phyloP scores from a whole-genome alignment of 805 yeast species.

The Pachysolen tannophilus region DNA sequence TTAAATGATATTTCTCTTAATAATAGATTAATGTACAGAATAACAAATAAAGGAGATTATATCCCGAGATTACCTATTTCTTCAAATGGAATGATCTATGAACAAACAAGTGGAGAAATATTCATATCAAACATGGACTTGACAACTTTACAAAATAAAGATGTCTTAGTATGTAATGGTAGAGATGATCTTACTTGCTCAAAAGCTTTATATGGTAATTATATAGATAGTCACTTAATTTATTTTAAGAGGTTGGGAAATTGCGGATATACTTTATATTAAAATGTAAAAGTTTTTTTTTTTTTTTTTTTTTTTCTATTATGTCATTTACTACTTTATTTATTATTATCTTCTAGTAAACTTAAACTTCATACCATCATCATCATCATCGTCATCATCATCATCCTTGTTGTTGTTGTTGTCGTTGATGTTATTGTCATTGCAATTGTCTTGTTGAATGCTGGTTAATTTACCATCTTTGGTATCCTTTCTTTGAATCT shows the following conservation, averaged over 20 bases:
- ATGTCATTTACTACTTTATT: neutral
- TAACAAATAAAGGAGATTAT: slow-evolving; percentile 22
- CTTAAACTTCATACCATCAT: slow-evolving; percentile 21
- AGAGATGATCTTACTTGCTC: slow-evolving; percentile 9
- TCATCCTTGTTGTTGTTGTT: neutral
- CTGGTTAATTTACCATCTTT: neutral
- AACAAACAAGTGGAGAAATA: slow-evolving; percentile 16
- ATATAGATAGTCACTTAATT: slow-evolving; percentile 10
- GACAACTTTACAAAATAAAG: slow-evolving; percentile 3
- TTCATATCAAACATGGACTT: slow-evolving; percentile 14
- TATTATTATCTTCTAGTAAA: slow-evolving; percentile 15
- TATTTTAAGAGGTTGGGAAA: slow-evolving; percentile 12
- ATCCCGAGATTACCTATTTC: slow-evolving; percentile 15
- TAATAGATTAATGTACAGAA: slow-evolving; percentile 15
- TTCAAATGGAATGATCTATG: slow-evolving; percentile 9
- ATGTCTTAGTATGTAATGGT: slow-evolving; percentile 10
- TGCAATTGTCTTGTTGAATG: neutral
- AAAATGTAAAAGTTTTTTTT: neutral
- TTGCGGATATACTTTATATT: slow-evolving; percentile 5
- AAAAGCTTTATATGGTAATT: slow-evolving; percentile 8
- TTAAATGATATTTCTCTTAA: neutral
- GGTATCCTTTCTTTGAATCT: neutral
- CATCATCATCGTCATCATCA: slow-evolving; percentile 17
- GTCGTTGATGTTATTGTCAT: slow-evolving; percentile 1
- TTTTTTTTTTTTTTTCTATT: neutral